Evolutionary conservation across 352 stramenopile species (phyloP), one percentile per base, ranked within the genome.

Genomic region (Globisporangium lucens): DNA sequence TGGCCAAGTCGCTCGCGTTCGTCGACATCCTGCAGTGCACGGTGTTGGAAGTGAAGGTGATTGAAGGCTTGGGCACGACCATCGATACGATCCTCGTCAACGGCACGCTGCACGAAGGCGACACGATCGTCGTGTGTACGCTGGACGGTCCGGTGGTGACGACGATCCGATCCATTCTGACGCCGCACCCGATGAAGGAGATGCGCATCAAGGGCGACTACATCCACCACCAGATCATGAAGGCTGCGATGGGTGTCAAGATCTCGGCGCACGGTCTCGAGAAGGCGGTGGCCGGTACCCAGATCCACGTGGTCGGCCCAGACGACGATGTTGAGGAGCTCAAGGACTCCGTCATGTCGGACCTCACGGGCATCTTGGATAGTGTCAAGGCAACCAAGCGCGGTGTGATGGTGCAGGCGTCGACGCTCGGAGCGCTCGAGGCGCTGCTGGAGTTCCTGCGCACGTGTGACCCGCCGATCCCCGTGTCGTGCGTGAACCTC

Each of bases 11-110:
- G 47, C 75, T 98, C 29, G 90, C 90, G 52, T 96, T 94, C 63
- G 88, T 91, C 20, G 87, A 97, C 57, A 95, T 93, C 63, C 77
- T 99, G 53, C 93, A 99, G 82, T 98, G 89, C 83, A 99, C 97
- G 5, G 97, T 99, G 53, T 80, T 99, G 24, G 98, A 99, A 83
- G 98, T 99, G 49, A 99, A 99, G 89, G 96, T 97, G 33, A 99
- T 99, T 69, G 97, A 99, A 77, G 98, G 98, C 64, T 83, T 99
- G 8, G 98, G 98, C 66, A 99, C 98, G 68, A 99, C 98, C 12
- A 97, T 99, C 43, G 98, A 99, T 90, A 97, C 98, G 15, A 94
- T 99, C 68, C 81, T 99, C 38, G 97, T 99, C 20, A 99, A 99
- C 78, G 98, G 98, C 47, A 91, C 85, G 60, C 76, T 99, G 30